Base-by-base conservation (phyloP, 2,329 filamentous ascomycete genomes). In the Onygena corvina region DNA sequence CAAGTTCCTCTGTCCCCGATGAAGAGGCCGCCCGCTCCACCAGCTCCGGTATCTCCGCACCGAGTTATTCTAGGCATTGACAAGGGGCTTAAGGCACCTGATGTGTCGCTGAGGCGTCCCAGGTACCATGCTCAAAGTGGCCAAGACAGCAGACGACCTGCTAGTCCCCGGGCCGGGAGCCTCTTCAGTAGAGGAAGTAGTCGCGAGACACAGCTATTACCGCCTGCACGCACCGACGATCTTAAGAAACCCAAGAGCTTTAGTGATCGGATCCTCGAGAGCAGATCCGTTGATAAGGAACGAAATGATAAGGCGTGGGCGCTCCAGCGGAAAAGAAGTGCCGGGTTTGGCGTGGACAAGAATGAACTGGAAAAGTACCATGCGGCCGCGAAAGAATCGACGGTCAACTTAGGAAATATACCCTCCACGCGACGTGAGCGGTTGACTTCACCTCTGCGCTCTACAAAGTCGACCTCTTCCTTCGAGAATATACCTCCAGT, bases 21-120 rank as follows among this genome's bases (percentile, higher is more conserved):
- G 64, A 79, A 69, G 57, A 71, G 58, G 67, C 73, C 63, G 35
- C 65, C 71, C 11, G 61, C 66, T 1, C 61, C 72, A 1, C 60
- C 70, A 12, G 70, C 77, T 11, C 81, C 80, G 30, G 79, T 75
- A 21, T 95, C 89, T 1, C 90, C 92, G 1, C 83, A 83, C 48
- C 76, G 89, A 52, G 77, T 92, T 11, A 67, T 87, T 14, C 66
- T 96, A 12, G 90, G 92, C 3, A 93, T 96, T 53, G 89, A 94
- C 66, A 93, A 94, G 63, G 88, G 87, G 1, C 70, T 89, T 30
- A 83, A 75, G 58, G 88, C 83, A 1, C 79, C 79, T 51, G 87
- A 95, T 58, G 75, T 96, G 27, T 95, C 89, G 2, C 69, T 96
- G 23, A 92, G 86, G 64, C 76, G 86, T 56, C 80, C 86, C 2